Percentiles rank a stretch among this genome's conserved stretches.
Evolutionary conservation across 1,284 basidiomycete species (phyloP).

Genomic region (Stygiomarasmius scandens): DNA sequence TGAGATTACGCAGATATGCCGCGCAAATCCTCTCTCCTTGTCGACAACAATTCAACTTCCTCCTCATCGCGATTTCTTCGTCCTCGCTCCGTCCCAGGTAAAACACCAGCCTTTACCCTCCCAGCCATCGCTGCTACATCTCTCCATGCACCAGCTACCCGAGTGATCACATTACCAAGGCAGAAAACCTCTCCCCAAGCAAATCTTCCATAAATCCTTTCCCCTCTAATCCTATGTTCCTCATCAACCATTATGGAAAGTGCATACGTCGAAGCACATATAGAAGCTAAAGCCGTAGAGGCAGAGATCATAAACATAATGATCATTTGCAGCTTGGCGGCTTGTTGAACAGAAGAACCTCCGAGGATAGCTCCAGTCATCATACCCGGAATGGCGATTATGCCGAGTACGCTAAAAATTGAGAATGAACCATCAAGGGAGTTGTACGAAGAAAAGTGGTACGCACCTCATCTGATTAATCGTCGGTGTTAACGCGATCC

Average conservation of each 20-base stretch:
- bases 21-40: too few relatives aligned
- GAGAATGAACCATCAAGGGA: background rate
- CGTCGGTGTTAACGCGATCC: constrained; percentile 75
- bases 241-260: constrained; percentile 67
- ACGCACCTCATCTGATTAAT: constrained; percentile 84
- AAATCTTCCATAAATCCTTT: constrained; percentile 53
- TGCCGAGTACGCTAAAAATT: constrained; percentile 68
- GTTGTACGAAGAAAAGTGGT: constrained; percentile 7
- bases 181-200: too few relatives aligned
- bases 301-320: constrained; percentile 92
- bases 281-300: constrained; percentile 68
- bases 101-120: too few relatives aligned
- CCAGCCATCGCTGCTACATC: too few relatives aligned
- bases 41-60: too few relatives aligned
- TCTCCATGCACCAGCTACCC: too few relatives aligned
- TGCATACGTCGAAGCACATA: constrained; percentile 62
- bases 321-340: constrained; percentile 84
- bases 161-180: too few relatives aligned
- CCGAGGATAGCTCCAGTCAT: constrained; percentile 91
- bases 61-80: too few relatives aligned
- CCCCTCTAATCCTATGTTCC: constrained; percentile 70
- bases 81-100: too few relatives aligned
- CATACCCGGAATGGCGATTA: constrained; percentile 80
- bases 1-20: too few relatives aligned
- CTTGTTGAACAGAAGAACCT: constrained; percentile 81